Conservation (phyloP, 306 rosid genomes). For the Cicer arietinum region DNA sequence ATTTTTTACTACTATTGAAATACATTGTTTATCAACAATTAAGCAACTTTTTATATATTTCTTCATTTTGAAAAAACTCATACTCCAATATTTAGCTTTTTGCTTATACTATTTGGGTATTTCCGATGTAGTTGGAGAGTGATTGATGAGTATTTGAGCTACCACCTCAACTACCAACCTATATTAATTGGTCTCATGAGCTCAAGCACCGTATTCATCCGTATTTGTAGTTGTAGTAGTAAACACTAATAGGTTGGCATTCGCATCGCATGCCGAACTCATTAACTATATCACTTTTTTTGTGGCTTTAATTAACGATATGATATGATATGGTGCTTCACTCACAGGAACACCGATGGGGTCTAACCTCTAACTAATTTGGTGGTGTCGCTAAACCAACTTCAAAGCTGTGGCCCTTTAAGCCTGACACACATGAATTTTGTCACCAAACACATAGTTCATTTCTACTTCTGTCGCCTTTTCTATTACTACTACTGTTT, state of each 20-base stretch:
- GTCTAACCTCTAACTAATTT: not conserved
- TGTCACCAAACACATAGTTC: slow-evolving; percentile 6
- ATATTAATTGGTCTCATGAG: slow-evolving; percentile 47
- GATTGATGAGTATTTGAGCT: slow-evolving; percentile 24
- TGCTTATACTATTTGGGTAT: not conserved
- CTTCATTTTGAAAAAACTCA: not conserved
- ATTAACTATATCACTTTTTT: slow-evolving; percentile 37
- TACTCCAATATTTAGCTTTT: too few relatives aligned
- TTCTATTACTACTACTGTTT: not conserved
- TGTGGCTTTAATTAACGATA: not conserved
- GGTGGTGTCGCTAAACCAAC: slow-evolving; percentile 12
- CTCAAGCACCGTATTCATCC: slow-evolving; percentile 36
- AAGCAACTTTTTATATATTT: not conserved
- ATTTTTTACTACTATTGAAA: too few relatives aligned
- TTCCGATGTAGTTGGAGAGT: not conserved
- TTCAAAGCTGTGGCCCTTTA: slow-evolving; percentile 23
- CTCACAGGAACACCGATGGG: slow-evolving; percentile 34
- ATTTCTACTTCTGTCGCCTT: not conserved
- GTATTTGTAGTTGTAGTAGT: slow-evolving; percentile 13
- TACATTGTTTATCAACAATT: too few relatives aligned
- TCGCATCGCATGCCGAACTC: slow-evolving; percentile 22
- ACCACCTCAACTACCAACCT: slow-evolving; percentile 1
- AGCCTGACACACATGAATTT: slow-evolving; percentile 12
- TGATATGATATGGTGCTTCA: slow-evolving; percentile 1
- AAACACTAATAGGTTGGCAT: not conserved